Percentiles rank a stretch among this genome's conserved stretches.
Evolutionary conservation across 2,329 filamentous ascomycete genomes (phyloP).

Genomic region (Huntiella savannae): DNA sequence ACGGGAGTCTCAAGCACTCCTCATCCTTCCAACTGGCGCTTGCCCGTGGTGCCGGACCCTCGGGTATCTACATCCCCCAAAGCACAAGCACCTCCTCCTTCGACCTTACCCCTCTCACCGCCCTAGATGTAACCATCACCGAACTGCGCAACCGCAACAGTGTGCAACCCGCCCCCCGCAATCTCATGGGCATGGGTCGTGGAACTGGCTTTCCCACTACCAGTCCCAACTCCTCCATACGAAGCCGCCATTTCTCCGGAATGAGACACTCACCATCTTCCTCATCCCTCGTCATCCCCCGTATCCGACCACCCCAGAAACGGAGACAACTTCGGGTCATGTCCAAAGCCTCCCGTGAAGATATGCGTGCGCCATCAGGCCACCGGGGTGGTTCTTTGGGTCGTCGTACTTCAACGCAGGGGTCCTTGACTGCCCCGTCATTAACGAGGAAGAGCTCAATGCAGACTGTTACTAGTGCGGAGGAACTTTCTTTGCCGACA

Average conservation of each 20-base stretch:
- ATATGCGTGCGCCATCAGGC: constrained; percentile 4
- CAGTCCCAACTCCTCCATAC: constrained; percentile 16
- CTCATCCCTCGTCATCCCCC: not conserved
- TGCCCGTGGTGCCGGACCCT: constrained; percentile 10
- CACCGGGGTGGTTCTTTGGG: not conserved
- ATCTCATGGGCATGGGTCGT: constrained; percentile 1
- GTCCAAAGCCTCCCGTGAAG: constrained; percentile 10
- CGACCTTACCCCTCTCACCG: constrained; percentile 12
- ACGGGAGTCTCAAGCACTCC: constrained; percentile 5
- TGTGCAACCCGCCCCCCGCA: constrained; percentile 23
- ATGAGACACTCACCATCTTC: not conserved
- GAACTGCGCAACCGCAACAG: constrained; percentile 41
- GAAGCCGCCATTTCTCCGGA: not conserved
- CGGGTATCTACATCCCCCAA: constrained; percentile 10
- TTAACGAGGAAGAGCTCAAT: constrained; percentile 2
- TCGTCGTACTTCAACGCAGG: too few relatives aligned
- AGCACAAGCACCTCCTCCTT: constrained; percentile 7
- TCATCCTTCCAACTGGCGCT: constrained; percentile 10
- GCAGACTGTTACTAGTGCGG: not conserved
- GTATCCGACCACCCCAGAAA: not conserved
- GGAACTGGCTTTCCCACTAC: constrained; percentile 15
- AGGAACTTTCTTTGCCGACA: not conserved
- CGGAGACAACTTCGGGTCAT: constrained; percentile 6
- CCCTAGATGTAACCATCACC: constrained; percentile 26
- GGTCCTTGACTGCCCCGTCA: too few relatives aligned